Evolutionary conservation across 495 filamentous ascomycete genomes (phyloP), one percentile per base, ranked within the genome.

Genomic region (Amniculicola lignicola): DNA sequence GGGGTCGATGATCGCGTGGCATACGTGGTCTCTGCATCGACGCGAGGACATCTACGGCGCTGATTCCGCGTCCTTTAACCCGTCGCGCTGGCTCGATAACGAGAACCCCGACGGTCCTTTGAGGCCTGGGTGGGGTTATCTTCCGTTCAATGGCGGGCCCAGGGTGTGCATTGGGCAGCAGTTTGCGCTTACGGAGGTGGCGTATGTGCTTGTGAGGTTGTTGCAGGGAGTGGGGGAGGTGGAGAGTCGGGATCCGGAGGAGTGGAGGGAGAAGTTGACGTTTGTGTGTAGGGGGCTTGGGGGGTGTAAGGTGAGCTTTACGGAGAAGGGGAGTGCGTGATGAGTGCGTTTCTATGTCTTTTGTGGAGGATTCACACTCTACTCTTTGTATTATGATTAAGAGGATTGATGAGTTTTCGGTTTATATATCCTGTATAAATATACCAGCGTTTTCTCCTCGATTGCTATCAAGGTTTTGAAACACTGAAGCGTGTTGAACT

Each of bases 141-240:
- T 82, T 14, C 80, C 82, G 0, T 84, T 84, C 60, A 80, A 78
- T 55, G 79, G 81, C n/a, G 80, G 82, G 0, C 78, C 79, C 23
- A 64, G 78, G 6, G 76, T 78, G 19, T 73, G 70, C 37, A 60
- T 73, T 19, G 70, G 69, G 1, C 73, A 74, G 46, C 64, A 83
- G 73, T 81, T 82, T 57, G 82, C 80, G 11, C 67, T 83, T 64
- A 81, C 76, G 0, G 79, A 84, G 64, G 74, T 79, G n/a, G 67
- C 68, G 1, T 80, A 78, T 47, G 79, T 82, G 0, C 63, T 83
- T 23, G 79, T 84, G 14, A 67, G 81, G 21, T 70, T 87, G 19
- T 52, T 85, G 53, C 85, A 87, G 71, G 75, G 72, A 40, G 87
- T 83, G 67, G 75, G 80, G 36, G 56, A 68, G 38, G 69, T 86